Evolutionary conservation across 148 eudicot species (phyloP).

Genomic region (Talinum fruticosum): DNA sequence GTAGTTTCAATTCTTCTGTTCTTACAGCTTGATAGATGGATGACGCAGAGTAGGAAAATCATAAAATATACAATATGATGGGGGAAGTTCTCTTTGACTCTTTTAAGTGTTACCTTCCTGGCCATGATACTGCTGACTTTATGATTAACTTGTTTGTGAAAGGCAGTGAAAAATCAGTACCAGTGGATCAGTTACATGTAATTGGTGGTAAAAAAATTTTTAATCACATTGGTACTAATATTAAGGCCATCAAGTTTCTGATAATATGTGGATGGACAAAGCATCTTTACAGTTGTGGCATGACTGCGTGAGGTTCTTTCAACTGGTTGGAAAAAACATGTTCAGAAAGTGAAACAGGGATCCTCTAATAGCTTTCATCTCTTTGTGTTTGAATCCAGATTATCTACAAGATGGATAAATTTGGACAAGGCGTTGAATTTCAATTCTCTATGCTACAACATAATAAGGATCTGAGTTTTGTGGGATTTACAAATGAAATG

Average conservation of each 20-base stretch:
- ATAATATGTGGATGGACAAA: background rate
- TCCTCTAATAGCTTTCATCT: background rate
- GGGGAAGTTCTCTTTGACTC: background rate
- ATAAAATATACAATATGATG: too few species aligned
- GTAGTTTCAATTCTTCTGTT: background rate
- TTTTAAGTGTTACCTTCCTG: background rate
- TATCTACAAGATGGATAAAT: constrained; percentile 98
- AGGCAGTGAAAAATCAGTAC: background rate
- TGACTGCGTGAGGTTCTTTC: background rate
- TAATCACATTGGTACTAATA: background rate
- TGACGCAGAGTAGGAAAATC: background rate
- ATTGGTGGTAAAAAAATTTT: background rate
- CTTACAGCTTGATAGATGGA: background rate
- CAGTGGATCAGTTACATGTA: background rate
- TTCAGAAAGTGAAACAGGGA: background rate
- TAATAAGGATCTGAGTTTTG: constrained; percentile 68
- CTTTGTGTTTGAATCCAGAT: constrained; percentile 43
- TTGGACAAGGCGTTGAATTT: constrained; percentile 91
- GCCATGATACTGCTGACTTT: background rate
- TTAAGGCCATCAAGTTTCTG: background rate
- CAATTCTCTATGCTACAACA: constrained; percentile 52
- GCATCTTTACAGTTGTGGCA: background rate
- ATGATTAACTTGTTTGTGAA: background rate
- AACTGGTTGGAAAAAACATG: background rate
- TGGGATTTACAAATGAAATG: constrained; percentile 84